Evolutionary conservation across 306 rosid species (phyloP).

Genomic region (Cicer chorassanicum): DNA sequence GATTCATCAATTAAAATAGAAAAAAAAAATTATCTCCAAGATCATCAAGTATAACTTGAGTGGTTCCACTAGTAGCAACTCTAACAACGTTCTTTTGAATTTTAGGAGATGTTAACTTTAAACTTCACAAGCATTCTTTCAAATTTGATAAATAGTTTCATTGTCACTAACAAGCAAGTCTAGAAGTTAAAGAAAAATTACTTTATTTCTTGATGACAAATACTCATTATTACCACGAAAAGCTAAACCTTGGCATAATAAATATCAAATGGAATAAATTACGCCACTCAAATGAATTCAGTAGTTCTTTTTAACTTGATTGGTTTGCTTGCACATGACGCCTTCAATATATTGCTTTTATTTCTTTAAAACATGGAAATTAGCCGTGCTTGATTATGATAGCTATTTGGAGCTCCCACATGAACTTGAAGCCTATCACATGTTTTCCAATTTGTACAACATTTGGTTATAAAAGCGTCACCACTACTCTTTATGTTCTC

Average conservation of each 20-base stretch:
- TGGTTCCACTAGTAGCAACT: too few species aligned
- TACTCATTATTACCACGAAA: background rate
- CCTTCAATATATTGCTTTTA: constrained; percentile 14
- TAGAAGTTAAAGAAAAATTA: background rate
- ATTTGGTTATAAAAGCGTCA: background rate
- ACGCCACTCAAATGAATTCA: background rate
- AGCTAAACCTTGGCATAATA: background rate
- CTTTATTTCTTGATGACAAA: background rate
- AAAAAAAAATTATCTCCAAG: background rate
- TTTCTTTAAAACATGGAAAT: background rate
- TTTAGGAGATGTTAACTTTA: background rate
- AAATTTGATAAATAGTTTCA: background rate
- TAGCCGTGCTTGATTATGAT: constrained; percentile 23
- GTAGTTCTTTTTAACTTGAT: background rate
- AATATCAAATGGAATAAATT: background rate
- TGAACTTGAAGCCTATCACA: background rate
- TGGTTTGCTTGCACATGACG: background rate
- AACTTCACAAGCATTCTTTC: background rate
- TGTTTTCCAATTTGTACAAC: background rate
- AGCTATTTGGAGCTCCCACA: background rate
- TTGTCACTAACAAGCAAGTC: too few species aligned
- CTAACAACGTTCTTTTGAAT: too few species aligned
- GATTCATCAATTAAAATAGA: constrained; percentile 3
- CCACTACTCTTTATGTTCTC: background rate
- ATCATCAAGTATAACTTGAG: too few species aligned